Percentiles rank a stretch among this genome's conserved stretches.
phyloP scores from a whole-genome alignment of 306 rosid genomes.

The Ammopiptanthus mongolicus region DNA sequence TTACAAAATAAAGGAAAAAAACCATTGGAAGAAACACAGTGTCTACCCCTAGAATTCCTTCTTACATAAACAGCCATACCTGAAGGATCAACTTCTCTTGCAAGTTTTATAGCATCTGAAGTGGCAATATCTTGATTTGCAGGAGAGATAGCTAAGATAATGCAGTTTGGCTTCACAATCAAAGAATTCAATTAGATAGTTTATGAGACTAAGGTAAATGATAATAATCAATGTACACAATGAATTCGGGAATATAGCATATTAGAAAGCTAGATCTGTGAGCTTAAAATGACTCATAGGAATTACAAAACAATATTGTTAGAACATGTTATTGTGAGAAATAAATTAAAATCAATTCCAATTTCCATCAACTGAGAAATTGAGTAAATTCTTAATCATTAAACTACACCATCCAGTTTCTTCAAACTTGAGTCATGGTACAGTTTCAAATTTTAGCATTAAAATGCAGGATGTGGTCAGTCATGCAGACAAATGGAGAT shows the following conservation, averaged over 20 bases:
- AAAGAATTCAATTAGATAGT: slow-evolving; percentile 35
- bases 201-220: background rate
- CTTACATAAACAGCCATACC: slow-evolving; percentile 43
- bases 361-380: background rate
- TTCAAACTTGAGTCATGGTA: background rate
- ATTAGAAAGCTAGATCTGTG: slow-evolving; percentile 6
- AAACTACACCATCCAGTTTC: background rate
- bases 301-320: background rate
- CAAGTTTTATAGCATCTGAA: slow-evolving; percentile 98
- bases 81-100: slow-evolving; percentile 93
- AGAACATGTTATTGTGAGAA: background rate
- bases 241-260: background rate
- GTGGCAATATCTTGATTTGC: slow-evolving; percentile 99
- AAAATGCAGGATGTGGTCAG: background rate
- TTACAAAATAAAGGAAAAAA: background rate
- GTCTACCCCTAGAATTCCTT: slow-evolving; percentile 18
- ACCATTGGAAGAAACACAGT: background rate
- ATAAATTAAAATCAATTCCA: background rate
- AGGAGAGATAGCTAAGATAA: slow-evolving; percentile 96
- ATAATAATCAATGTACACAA: background rate
- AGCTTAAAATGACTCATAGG: background rate
- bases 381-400: background rate
- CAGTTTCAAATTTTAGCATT: background rate
- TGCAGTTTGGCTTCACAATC: slow-evolving; percentile 83
- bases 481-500: background rate